Percentiles rank a stretch among this genome's conserved stretches.
Conservation (phyloP, 1,284 basidiomycete genomes). For the Papiliotrema terrestris region DNA sequence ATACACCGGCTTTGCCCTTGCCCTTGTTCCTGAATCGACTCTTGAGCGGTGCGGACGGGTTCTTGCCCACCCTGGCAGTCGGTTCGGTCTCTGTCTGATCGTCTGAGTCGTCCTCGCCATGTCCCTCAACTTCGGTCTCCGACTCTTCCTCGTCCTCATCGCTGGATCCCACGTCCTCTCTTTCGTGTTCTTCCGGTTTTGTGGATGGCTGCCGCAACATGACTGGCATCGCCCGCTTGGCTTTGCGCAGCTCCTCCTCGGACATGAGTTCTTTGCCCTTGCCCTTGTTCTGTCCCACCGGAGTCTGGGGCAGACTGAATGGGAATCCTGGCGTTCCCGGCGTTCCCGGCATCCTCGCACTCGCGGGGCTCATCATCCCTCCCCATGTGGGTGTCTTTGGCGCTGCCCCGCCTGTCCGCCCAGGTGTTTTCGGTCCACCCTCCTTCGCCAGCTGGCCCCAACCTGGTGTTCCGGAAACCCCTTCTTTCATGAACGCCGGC, state of each 20-base stretch:
- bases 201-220: slow-evolving; percentile 42
- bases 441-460: slow-evolving; percentile 36
- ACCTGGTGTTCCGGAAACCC: slow-evolving; percentile 24
- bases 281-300: slow-evolving; percentile 13
- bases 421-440: slow-evolving; percentile 36
- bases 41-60: background rate
- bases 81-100: slow-evolving; percentile 17
- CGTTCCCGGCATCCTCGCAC: slow-evolving; percentile 9
- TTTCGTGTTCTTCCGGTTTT: slow-evolving; percentile 20
- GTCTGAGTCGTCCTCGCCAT: slow-evolving; percentile 20
- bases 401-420: slow-evolving; percentile 8
- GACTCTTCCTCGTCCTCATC: slow-evolving; percentile 38
- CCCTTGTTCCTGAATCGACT: slow-evolving; percentile 4
- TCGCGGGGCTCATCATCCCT: slow-evolving; percentile 6
- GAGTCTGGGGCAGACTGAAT: slow-evolving; percentile 13
- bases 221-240: slow-evolving; percentile 45
- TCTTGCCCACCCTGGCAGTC: background rate
- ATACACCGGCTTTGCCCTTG: slow-evolving; percentile 9
- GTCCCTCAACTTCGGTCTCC: slow-evolving; percentile 16
- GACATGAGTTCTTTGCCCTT: slow-evolving; percentile 21
- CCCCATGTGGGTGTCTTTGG: slow-evolving; percentile 13
- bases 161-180: slow-evolving; percentile 26
- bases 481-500: slow-evolving; percentile 17
- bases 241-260: slow-evolving; percentile 41
- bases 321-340: slow-evolving; percentile 25